These are phyloP conservation scores for Auriscalpium vulgare DNA, from an alignment of 768 basidiomycete genomes.

Conservation along the genomic window DNA sequence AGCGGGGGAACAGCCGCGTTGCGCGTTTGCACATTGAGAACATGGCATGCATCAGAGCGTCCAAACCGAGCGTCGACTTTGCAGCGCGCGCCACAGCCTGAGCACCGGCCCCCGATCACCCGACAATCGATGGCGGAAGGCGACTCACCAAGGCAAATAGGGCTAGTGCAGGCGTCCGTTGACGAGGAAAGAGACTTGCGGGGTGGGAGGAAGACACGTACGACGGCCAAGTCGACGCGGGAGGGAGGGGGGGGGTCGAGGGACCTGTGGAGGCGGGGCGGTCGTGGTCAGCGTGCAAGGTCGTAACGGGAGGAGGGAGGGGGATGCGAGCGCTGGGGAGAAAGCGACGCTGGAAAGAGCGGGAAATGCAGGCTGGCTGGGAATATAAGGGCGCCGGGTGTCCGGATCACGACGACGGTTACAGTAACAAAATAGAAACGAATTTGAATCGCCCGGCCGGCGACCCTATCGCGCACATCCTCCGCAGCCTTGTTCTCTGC, in stretches of 20 bases:
- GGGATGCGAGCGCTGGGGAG: conserved; percentile 17
- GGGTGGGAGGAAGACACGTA: conserved; percentile 1
- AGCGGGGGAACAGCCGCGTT: not conserved
- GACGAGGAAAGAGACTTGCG: conserved; percentile 25
- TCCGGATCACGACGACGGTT: not conserved
- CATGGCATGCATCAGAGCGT: not conserved
- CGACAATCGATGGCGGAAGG: not conserved
- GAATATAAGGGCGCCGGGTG: conserved; percentile 28
- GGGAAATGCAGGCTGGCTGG: conserved; percentile 17
- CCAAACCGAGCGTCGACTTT: not conserved
- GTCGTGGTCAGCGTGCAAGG: conserved; percentile 15
- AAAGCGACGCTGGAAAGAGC: conserved; percentile 20
- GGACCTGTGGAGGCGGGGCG: conserved; percentile 11
- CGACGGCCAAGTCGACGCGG: conserved; percentile 8
- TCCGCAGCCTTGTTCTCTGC: too few relatives aligned
- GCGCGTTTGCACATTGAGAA: not conserved
- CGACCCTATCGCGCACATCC: too few relatives aligned
- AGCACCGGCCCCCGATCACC: not conserved
- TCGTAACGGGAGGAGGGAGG: conserved; percentile 29
- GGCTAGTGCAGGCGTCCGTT: not conserved
- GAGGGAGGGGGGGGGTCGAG: not conserved
- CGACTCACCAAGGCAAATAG: not conserved
- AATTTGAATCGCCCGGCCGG: too few relatives aligned
- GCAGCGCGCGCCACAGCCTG: not conserved
- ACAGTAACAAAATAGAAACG: too few relatives aligned